Conservation (phyloP, 768 basidiomycete genomes). For the Lactifluus subvellereus region DNA sequence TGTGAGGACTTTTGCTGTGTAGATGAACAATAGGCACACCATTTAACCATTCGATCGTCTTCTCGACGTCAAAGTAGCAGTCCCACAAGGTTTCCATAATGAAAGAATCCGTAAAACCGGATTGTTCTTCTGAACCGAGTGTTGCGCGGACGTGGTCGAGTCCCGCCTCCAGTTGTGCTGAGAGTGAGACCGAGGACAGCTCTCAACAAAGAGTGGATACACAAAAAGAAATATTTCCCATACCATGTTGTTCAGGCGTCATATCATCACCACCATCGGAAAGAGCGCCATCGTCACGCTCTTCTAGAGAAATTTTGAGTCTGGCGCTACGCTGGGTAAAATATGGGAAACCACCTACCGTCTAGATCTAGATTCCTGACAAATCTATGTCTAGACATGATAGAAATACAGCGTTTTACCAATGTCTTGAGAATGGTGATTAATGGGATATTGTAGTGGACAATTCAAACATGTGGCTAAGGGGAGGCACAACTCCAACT, state of each 20-base stretch:
- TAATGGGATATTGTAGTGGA: conserved; percentile 12
- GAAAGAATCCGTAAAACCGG: conserved; percentile 64
- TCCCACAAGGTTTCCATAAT: conserved; percentile 86
- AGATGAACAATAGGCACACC: conserved; percentile 43
- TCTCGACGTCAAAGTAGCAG: conserved; percentile 76
- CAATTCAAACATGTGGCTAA: conserved; percentile 16
- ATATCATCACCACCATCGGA: conserved; percentile 77
- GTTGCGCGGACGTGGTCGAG: conserved; percentile 61
- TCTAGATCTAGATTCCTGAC: conserved; percentile 80
- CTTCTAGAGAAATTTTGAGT: conserved; percentile 45
- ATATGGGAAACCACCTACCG: conserved; percentile 36
- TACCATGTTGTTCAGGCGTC: conserved; percentile 80
- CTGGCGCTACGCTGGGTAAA: conserved; percentile 4
- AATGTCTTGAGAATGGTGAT: conserved; percentile 22
- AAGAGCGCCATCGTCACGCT: conserved; percentile 76
- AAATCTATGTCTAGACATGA: conserved; percentile 90
- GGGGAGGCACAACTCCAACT: conserved; percentile 6
- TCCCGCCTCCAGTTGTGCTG: conserved; percentile 65
- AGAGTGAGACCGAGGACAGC: conserved; percentile 20
- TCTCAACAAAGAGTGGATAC: neutral
- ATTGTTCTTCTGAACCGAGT: conserved; percentile 58
- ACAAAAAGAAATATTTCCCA: conserved; percentile 35
- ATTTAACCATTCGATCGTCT: conserved; percentile 65
- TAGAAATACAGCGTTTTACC: conserved; percentile 24
- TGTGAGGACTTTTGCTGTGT: neutral